Percentiles rank a stretch among this genome's conserved stretches.
Conservation (phyloP, 2,329 filamentous ascomycete genomes). For the Fusarium redolens region DNA sequence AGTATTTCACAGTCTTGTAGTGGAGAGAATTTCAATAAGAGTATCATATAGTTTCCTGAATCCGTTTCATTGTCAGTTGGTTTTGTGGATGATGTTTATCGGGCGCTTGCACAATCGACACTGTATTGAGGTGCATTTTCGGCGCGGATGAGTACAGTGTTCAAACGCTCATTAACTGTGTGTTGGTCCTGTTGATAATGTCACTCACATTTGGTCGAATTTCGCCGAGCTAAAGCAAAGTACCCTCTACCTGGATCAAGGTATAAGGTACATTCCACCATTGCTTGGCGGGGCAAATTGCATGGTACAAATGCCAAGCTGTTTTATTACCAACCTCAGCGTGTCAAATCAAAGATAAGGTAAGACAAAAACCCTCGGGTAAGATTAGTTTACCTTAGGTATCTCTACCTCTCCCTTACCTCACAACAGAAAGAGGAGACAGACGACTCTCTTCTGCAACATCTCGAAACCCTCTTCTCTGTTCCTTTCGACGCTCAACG, state of each 20-base stretch:
- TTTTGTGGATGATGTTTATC: background rate
- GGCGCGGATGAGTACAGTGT: background rate
- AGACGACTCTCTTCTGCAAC: background rate
- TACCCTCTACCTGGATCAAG: conserved; percentile 21
- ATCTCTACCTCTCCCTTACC: conserved; percentile 2
- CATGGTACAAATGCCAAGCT: conserved; percentile 18
- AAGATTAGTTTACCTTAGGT: conserved; percentile 15
- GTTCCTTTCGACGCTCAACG: background rate
- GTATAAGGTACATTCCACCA: conserved; percentile 2
- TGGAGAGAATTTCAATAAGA: conserved; percentile 24
- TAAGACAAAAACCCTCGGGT: conserved; percentile 8
- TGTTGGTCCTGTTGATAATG: conserved; percentile 23
- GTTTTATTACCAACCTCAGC: conserved; percentile 24
- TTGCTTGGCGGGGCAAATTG: conserved; percentile 12
- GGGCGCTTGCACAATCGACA: background rate
- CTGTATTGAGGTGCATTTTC: background rate
- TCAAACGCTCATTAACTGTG: background rate
- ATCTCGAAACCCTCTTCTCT: background rate
- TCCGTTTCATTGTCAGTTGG: conserved; percentile 7
- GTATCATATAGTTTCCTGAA: conserved; percentile 3
- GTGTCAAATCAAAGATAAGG: conserved; percentile 12
- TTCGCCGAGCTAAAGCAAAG: background rate
- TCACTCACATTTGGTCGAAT: conserved; percentile 2
- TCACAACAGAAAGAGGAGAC: conserved; percentile 4
- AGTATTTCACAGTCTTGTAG: background rate